Evolutionary conservation across 2,329 filamentous ascomycete genomes (phyloP).

Genomic region (Trichoderma citrinoviride): DNA sequence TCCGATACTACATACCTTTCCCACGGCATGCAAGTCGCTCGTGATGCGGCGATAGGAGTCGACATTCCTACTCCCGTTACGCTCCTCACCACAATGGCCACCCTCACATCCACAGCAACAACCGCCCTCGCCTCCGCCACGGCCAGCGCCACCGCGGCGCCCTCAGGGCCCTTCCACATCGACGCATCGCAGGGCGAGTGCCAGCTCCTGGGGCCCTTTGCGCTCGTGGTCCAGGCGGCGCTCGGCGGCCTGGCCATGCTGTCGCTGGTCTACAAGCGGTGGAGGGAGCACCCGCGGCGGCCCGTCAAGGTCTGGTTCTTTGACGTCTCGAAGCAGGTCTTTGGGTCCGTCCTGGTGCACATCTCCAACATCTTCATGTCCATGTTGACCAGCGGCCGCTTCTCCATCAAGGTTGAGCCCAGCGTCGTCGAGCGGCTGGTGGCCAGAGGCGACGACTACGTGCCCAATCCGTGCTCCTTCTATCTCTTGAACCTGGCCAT

Average conservation of each 20-base stretch:
- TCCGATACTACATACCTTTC: neutral
- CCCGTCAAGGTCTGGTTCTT: conserved; percentile 98
- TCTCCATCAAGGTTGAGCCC: conserved; percentile 61
- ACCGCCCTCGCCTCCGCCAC: conserved; percentile 22
- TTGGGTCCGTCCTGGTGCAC: conserved; percentile 88
- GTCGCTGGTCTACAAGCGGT: conserved; percentile 89
- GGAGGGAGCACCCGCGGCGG: conserved; percentile 85
- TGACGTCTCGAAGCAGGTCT: conserved; percentile 94
- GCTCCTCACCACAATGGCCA: conserved; percentile 7
- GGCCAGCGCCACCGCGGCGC: conserved; percentile 28
- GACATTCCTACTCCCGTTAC: conserved; percentile 24
- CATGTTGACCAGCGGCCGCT: conserved; percentile 85
- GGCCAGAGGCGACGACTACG: conserved; percentile 53
- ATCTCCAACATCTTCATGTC: conserved; percentile 94
- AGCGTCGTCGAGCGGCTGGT: conserved; percentile 40
- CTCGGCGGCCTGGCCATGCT: conserved; percentile 80
- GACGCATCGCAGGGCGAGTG: conserved; percentile 70
- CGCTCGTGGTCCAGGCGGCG: conserved; percentile 82
- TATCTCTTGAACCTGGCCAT: conserved; percentile 93
- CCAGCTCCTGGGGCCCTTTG: conserved; percentile 83
- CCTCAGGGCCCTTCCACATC: conserved; percentile 27
- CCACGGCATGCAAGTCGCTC: conserved; percentile 15
- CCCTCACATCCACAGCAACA: conserved; percentile 12
- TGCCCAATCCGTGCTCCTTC: conserved; percentile 93
- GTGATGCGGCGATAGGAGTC: conserved; percentile 22